A percentile compares a stretch with the other conserved stretches of the same genome.
Evolutionary conservation across 495 filamentous ascomycete species (phyloP).

Genomic region (Neurospora sp.): DNA sequence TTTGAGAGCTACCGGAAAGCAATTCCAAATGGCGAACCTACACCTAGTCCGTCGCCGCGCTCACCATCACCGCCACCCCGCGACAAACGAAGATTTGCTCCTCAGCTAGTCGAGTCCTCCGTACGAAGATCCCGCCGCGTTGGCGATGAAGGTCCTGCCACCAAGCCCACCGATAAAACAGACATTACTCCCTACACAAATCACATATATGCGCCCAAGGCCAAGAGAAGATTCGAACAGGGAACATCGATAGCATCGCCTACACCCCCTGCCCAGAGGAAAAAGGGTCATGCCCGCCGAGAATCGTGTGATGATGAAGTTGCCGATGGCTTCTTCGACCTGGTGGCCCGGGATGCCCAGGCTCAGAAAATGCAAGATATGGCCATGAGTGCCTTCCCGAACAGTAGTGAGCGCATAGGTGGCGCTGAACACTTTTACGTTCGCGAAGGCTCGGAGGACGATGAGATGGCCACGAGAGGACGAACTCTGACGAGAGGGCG

Average conservation of each 20-base stretch:
- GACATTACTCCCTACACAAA: constrained; percentile 49
- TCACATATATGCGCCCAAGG: constrained; percentile 44
- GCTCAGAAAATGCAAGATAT: constrained; percentile 45
- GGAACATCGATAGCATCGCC: constrained; percentile 12
- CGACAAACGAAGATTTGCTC: constrained; percentile 43
- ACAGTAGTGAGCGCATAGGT: constrained; percentile 33
- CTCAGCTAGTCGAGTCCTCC: constrained; percentile 60
- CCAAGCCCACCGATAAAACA: constrained; percentile 43
- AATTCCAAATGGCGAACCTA: constrained; percentile 34
- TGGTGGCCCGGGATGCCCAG: constrained; percentile 68
- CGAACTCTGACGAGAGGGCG: constrained; percentile 24
- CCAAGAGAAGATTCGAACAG: constrained; percentile 20
- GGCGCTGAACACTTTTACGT: constrained; percentile 47
- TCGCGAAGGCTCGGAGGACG: constrained; percentile 40
- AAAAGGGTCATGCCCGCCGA: constrained; percentile 30
- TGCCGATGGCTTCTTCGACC: constrained; percentile 61
- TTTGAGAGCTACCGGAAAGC: constrained; percentile 41
- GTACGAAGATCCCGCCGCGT: constrained; percentile 43
- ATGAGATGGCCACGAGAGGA: constrained; percentile 18
- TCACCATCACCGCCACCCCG: constrained; percentile 22
- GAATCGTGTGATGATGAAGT: constrained; percentile 59
- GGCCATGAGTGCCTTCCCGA: constrained; percentile 40
- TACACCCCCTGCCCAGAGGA: background rate
- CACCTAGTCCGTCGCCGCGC: constrained; percentile 41
- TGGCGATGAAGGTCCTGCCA: constrained; percentile 41